These are phyloP conservation scores for Athelia psychrophila DNA, from an alignment of 1,284 basidiomycete species.

Conservation along the genomic window DNA sequence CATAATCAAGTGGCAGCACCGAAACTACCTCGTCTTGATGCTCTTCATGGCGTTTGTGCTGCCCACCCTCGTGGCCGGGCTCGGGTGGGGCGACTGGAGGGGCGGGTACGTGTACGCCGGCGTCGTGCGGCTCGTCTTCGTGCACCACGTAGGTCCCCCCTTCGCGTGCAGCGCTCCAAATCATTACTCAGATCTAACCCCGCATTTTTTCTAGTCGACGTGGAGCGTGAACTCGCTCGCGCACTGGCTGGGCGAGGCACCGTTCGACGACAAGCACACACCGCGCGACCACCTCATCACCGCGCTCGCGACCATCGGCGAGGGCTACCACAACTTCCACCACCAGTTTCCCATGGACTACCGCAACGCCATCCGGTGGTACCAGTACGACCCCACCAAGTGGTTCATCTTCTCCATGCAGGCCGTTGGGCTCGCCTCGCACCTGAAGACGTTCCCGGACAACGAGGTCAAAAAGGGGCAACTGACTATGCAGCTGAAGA, in stretches of 20 bases:
- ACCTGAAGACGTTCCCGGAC: conserved; percentile 90
- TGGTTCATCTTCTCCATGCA: conserved; percentile 83
- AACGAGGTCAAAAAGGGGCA: conserved; percentile 93
- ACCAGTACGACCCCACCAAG: conserved; percentile 88
- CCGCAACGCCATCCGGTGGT: conserved; percentile 91
- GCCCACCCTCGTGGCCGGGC: conserved; percentile 75
- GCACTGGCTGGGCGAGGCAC: conserved; percentile 90
- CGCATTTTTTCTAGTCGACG: conserved; percentile 65
- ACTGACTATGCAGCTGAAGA: conserved; percentile 90
- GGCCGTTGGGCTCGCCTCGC: conserved; percentile 74
- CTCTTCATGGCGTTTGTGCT: conserved; percentile 72
- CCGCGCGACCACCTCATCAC: conserved; percentile 87
- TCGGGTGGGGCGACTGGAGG: conserved; percentile 81
- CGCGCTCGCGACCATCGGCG: conserved; percentile 85
- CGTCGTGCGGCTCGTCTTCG: conserved; percentile 78
- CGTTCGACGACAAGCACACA: conserved; percentile 96
- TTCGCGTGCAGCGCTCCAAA: no score
- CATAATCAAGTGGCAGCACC: conserved; percentile 87
- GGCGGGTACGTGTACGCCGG: conserved; percentile 90
- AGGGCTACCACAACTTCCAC: conserved; percentile 98
- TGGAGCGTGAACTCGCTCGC: conserved; percentile 96
- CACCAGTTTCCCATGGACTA: conserved; percentile 95
- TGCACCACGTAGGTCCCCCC: conserved; percentile 74
- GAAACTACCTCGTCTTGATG: conserved; percentile 73
- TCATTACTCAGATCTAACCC: not conserved